Evolutionary conservation across 2,329 filamentous ascomycete genomes (phyloP).

Genomic region (Stachybotrys echinatus): DNA sequence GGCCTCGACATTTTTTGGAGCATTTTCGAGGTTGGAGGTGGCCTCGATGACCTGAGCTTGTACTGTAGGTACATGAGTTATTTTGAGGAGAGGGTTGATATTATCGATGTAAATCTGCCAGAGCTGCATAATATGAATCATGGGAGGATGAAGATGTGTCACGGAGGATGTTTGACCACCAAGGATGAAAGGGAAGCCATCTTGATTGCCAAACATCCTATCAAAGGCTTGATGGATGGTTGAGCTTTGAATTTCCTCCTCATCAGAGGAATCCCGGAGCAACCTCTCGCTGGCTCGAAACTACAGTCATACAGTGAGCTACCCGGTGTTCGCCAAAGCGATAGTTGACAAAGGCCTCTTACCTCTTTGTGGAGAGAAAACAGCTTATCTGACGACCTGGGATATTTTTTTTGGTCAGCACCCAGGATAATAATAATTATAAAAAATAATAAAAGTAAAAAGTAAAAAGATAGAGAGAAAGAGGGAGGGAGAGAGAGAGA

Average conservation of each 20-base stretch:
- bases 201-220: slow-evolving; percentile 50
- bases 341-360: slow-evolving; percentile 6
- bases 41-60: slow-evolving; percentile 62
- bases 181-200: slow-evolving; percentile 54
- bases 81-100: slow-evolving; percentile 63
- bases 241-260: slow-evolving; percentile 49
- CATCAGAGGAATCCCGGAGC: slow-evolving; percentile 50
- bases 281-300: slow-evolving; percentile 45
- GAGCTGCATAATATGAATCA: slow-evolving; percentile 56
- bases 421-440: no score
- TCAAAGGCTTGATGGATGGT: slow-evolving; percentile 55
- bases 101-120: slow-evolving; percentile 69
- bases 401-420: slow-evolving; percentile 7
- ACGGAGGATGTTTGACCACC: slow-evolving; percentile 38
- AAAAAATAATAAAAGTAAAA: no score
- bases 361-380: slow-evolving; percentile 50
- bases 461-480: not conserved
- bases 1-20: slow-evolving; percentile 54
- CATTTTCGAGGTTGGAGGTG: slow-evolving; percentile 46
- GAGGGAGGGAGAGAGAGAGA: not conserved
- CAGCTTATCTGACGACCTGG: slow-evolving; percentile 26
- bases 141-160: slow-evolving; percentile 44
- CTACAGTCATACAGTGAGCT: no score
- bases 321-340: no score
- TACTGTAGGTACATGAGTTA: slow-evolving; percentile 61